Evolutionary conservation across 768 basidiomycete species (phyloP).

Genomic region (Tylopilus balloui): DNA sequence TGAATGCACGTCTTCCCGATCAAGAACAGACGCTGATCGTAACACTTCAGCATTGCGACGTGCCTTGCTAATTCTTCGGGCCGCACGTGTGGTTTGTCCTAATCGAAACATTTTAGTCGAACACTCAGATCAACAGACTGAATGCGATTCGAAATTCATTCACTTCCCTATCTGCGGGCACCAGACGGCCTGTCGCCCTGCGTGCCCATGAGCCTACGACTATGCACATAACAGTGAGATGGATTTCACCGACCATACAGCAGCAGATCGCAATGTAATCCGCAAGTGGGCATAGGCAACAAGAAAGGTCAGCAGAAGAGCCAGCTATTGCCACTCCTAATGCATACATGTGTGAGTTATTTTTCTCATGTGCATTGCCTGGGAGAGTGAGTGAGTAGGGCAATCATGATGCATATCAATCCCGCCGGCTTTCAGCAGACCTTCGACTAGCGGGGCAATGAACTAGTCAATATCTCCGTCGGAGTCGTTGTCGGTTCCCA

Average conservation of each 20-base stretch:
- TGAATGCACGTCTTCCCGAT: background rate
- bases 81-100: slow-evolving; percentile 2
- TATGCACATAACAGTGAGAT: too few relatives aligned
- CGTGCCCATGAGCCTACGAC: slow-evolving; percentile 5
- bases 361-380: slow-evolving; percentile 1
- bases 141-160: slow-evolving; percentile 8
- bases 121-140: slow-evolving; percentile 5
- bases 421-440: background rate
- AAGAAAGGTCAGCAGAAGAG: background rate
- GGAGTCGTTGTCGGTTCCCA: too few relatives aligned
- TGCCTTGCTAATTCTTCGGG: slow-evolving; percentile 5
- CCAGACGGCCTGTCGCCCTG: background rate
- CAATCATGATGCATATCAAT: background rate
- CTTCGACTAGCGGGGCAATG: background rate
- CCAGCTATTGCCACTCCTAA: background rate
- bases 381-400: background rate
- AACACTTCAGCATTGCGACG: background rate
- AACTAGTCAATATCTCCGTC: too few relatives aligned
- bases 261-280: background rate
- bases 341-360: background rate
- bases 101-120: too few relatives aligned
- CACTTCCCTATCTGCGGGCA: slow-evolving; percentile 13
- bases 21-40: background rate
- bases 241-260: background rate
- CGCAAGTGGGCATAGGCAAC: background rate